Evolutionary conservation across 305 asterid genomes (phyloP).

Genomic region (Fraxinus floribunda): DNA sequence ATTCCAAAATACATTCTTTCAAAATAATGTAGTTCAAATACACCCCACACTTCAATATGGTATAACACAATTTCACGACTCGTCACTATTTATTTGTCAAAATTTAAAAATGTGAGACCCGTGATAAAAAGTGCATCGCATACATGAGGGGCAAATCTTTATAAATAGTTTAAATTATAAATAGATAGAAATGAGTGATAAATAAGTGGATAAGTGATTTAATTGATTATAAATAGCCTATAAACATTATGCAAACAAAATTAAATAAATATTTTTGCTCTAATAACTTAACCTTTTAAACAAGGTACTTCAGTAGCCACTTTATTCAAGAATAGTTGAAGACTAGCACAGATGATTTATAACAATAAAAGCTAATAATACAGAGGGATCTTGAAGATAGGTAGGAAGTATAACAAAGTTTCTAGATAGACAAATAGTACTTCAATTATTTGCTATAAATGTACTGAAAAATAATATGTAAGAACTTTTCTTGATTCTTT

Average conservation of each 20-base stretch:
- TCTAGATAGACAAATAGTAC: not conserved
- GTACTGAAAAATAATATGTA: not conserved
- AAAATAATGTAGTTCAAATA: no score
- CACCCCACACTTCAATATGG: not conserved
- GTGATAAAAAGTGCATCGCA: not conserved
- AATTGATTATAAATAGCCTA: not conserved
- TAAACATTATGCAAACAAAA: no score
- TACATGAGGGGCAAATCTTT: not conserved
- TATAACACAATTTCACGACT: not conserved
- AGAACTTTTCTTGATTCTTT: not conserved
- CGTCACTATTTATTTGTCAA: not conserved
- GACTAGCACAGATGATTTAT: not conserved
- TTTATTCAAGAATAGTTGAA: not conserved
- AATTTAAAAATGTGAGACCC: not conserved
- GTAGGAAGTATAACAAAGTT: not conserved
- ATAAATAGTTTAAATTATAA: no score
- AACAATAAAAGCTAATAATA: not conserved
- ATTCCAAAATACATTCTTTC: no score
- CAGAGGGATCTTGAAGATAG: not conserved
- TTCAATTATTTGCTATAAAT: not conserved
- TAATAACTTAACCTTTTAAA: no score
- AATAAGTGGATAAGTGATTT: not conserved
- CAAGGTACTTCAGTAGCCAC: not conserved
- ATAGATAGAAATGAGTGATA: not conserved
- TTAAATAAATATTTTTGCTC: no score